Percentiles rank a stretch among this genome's conserved stretches.
Conservation (phyloP, 805 yeast species). For the Candida incommunis region DNA sequence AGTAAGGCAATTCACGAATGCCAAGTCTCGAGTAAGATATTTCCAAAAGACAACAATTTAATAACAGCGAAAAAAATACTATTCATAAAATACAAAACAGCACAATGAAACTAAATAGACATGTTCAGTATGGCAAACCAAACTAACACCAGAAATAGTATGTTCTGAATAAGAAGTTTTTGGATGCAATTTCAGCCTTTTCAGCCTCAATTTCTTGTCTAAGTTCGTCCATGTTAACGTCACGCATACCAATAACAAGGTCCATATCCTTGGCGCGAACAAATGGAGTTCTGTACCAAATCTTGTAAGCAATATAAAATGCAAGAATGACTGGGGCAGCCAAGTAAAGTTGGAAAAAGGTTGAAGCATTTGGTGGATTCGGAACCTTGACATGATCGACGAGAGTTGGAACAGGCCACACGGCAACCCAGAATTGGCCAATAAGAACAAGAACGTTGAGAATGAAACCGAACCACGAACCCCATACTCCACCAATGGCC, state of each 20-base stretch:
- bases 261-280: constrained; percentile 39
- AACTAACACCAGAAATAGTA: constrained; percentile 43
- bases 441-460: constrained; percentile 42
- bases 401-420: constrained; percentile 41
- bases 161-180: constrained; percentile 33
- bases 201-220: constrained; percentile 47
- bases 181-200: constrained; percentile 31
- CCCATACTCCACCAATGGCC: constrained; percentile 48
- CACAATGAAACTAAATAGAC: too few relatives aligned
- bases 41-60: too few relatives aligned
- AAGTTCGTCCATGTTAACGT: constrained; percentile 27
- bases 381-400: neutral
- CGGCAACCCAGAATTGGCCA: constrained; percentile 65
- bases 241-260: constrained; percentile 49
- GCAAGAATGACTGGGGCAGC: constrained; percentile 48
- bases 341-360: constrained; percentile 53
- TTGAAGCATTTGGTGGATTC: constrained; percentile 31
- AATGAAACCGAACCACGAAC: constrained; percentile 45
- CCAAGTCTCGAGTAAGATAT: too few relatives aligned
- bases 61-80: too few relatives aligned
- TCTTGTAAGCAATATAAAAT: constrained; percentile 44
- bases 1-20: too few relatives aligned
- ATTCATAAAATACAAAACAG: too few relatives aligned
- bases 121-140: too few relatives aligned
- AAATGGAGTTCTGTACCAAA: constrained; percentile 28